Evolutionary conservation across 257 asterid species (phyloP), one percentile per base, ranked within the genome.

Genomic region (Rehmannia glutinosa): DNA sequence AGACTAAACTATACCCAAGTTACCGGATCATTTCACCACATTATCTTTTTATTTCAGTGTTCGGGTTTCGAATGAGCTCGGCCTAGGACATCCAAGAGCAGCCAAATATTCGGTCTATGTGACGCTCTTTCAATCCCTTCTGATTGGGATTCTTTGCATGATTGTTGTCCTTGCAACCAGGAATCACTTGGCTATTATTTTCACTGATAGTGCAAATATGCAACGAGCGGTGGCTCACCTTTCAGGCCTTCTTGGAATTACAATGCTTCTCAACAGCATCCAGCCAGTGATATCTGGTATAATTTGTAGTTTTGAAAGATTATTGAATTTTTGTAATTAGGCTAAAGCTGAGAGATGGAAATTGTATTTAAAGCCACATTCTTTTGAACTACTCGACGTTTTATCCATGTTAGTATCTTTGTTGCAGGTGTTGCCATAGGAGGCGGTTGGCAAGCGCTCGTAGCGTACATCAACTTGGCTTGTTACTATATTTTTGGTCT

Each of bases 361-460:
- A n/a, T n/a, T n/a, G n/a, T n/a, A n/a, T n/a, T n/a, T n/a, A n/a
- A n/a, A n/a, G n/a, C n/a, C n/a, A n/a, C n/a, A n/a, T n/a, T n/a
- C n/a, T n/a, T n/a, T n/a, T n/a, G n/a, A n/a, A n/a, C n/a, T n/a
- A n/a, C n/a, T n/a, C n/a, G n/a, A n/a, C n/a, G n/a, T n/a, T n/a
- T n/a, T n/a, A n/a, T n/a, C n/a, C n/a, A n/a, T n/a, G 10, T 47
- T 47, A 28, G 6, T 27, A 24, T 35, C 3, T 46, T 28, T 0
- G 8, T 5, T 51, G 77, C 86, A 87, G 91, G 95, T 68, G 95
- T 87, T 45, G 91, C 95, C 2, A 80, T 87, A 4, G 91, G 91
- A 71, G 95, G 89, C 13, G 91, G 91, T 63, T 87, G 95, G 95
- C 95, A 84, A 81, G 82, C 83, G 36, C 49, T 84, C 49, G 91